Evolutionary conservation across 352 stramenopile genomes (phyloP).

Genomic region (Blastocystis sp.): DNA sequence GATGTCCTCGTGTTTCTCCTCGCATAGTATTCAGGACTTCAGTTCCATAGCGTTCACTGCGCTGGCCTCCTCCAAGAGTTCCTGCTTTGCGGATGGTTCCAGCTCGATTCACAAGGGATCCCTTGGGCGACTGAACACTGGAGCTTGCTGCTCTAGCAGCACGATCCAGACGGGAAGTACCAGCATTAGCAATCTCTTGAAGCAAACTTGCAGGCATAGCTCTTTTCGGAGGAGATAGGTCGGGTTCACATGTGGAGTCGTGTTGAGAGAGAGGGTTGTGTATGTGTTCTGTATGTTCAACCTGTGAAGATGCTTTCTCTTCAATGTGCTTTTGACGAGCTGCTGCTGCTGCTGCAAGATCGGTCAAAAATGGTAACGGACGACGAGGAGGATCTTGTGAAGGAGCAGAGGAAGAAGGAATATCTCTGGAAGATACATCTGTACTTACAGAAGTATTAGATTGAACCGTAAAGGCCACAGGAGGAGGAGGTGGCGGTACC

Average conservation of each 20-base stretch:
- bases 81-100: slow-evolving; percentile 3
- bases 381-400: neutral
- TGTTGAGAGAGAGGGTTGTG: neutral
- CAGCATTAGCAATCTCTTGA: neutral
- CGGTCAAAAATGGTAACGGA: neutral
- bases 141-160: too few species aligned
- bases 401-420: neutral
- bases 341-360: neutral
- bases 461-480: neutral
- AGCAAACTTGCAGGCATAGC: slow-evolving; percentile 20
- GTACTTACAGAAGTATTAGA: neutral
- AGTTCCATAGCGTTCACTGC: slow-evolving; percentile 19
- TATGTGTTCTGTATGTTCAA: neutral
- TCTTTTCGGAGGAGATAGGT: neutral
- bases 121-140: neutral
- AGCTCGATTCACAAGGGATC: neutral
- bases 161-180: neutral
- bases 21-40: neutral
- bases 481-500: neutral
- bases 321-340: neutral
- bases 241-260: too few species aligned
- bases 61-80: neutral
- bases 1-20: neutral
- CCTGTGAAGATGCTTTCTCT: neutral
- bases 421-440: neutral